Conservation (phyloP, 306 rosid species). For the Cucurbita pepo region DNA sequence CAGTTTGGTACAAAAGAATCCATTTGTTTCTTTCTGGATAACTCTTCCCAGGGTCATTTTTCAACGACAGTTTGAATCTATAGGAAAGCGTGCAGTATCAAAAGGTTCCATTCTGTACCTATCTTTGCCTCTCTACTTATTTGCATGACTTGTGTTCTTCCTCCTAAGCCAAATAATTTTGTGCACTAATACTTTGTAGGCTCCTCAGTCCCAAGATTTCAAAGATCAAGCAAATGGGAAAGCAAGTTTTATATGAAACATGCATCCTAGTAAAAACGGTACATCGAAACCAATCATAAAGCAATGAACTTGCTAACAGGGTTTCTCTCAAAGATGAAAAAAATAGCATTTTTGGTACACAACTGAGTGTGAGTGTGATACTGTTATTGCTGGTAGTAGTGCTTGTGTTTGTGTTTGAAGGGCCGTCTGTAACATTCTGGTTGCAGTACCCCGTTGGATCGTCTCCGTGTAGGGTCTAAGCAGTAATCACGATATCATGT, state of each 20-base stretch:
- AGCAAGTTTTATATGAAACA: neutral
- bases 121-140: neutral
- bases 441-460: no score
- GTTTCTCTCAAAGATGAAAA: neutral
- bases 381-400: no score
- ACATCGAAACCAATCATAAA: neutral
- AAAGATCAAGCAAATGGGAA: neutral
- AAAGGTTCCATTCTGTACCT: neutral
- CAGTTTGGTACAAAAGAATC: no score
- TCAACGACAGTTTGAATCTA: neutral
- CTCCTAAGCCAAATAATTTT: neutral
- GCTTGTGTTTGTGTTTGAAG: no score
- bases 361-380: neutral
- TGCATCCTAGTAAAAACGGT: neutral
- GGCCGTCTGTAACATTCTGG: no score
- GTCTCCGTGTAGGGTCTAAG: no score
- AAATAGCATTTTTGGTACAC: neutral
- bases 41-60: no score
- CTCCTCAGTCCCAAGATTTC: neutral
- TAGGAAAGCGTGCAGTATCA: neutral
- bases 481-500: no score
- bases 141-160: neutral
- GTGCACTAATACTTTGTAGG: neutral
- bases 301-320: neutral
- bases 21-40: no score